Evolutionary conservation across 192 early-diverging fungal genomes (phyloP), one percentile per base, ranked within the genome.

Genomic region (Coemansia sp.): DNA sequence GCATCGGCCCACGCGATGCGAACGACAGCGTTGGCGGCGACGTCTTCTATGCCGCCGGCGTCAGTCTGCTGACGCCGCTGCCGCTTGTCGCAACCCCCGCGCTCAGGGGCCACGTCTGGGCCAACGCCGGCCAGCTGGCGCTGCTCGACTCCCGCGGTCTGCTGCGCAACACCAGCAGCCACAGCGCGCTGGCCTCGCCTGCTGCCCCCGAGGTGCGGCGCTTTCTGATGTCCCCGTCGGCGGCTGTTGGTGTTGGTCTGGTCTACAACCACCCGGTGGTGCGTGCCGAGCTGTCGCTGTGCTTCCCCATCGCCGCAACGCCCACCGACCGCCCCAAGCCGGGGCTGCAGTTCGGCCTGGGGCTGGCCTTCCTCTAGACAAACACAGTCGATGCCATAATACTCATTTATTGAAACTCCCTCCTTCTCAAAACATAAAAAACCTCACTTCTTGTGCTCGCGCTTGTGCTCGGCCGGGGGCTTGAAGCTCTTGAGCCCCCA

Each of bases 11-110:
- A 7, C 87, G 87, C 64, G 94, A 96, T 60, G 66, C 84, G 74
- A 76, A 60, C 52, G 95, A 99, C 76, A 85, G 89, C 7, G 69
- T 98, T 8, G 97, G 97, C 46, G 97, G 94, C n/a, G 92, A 97
- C 64, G 73, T 86, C 41, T 97, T 92, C 72, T 87, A 89, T 72
- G 85, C 92, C 6, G 88, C 86, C 0, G 94, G 94, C 0, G 36
- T 94, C 10, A 93, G 92, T 65, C 75, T 93, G 46, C 87, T 94
- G 52, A 89, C 93, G 0, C 93, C 94, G 8, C 71, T 97, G 67
- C 95, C 97, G 6, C 49, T 62, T 18, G 88, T 95, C 6, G 60
- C 71, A 43, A 72, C 63, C 10, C 73, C 88, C 19, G 87, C 90
- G 6, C 77, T 99, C 26, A 88, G 87, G 65, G 90, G 87, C 1